Percentiles rank a stretch among this genome's conserved stretches.
These are phyloP conservation scores for Boletus sp. DNA, from an alignment of 1,284 basidiomycete species.

Conservation along the genomic window DNA sequence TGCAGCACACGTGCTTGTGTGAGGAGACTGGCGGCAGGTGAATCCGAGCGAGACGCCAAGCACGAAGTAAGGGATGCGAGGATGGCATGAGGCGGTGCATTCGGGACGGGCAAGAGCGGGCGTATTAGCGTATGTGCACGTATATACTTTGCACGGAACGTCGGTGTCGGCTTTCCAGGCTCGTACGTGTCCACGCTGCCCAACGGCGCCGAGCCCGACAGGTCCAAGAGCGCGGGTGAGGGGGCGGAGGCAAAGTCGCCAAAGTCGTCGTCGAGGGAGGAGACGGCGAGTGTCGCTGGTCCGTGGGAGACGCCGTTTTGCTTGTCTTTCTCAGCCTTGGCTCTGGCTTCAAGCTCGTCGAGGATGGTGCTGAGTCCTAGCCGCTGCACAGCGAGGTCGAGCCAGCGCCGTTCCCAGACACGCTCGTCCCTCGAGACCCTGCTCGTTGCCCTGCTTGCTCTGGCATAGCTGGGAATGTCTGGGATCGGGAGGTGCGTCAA, in stretches of 20 bases:
- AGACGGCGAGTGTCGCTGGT: conserved; percentile 57
- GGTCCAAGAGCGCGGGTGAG: conserved; percentile 21
- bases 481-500: conserved; percentile 71
- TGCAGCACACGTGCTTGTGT: conserved; percentile 62
- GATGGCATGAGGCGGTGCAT: conserved; percentile 53
- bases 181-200: conserved; percentile 12
- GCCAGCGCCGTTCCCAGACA: conserved; percentile 74
- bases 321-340: conserved; percentile 17
- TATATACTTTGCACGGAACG: conserved; percentile 51
- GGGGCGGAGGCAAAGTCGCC: conserved; percentile 72
- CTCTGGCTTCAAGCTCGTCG: conserved; percentile 53
- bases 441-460: conserved; percentile 60
- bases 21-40: conserved; percentile 38
- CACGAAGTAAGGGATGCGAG: conserved; percentile 48
- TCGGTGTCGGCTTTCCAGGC: conserved; percentile 30
- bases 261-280: conserved; percentile 78
- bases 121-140: conserved; percentile 64
- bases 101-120: conserved; percentile 52
- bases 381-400: conserved; percentile 47
- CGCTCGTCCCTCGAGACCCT: conserved; percentile 65
- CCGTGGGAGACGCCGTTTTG: conserved; percentile 6
- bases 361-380: conserved; percentile 46
- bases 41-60: conserved; percentile 23
- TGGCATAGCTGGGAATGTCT: conserved; percentile 73
- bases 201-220: conserved; percentile 18